Base-by-base conservation (phyloP, 2,329 filamentous ascomycete species). In the Harringtonia aguacate region DNA sequence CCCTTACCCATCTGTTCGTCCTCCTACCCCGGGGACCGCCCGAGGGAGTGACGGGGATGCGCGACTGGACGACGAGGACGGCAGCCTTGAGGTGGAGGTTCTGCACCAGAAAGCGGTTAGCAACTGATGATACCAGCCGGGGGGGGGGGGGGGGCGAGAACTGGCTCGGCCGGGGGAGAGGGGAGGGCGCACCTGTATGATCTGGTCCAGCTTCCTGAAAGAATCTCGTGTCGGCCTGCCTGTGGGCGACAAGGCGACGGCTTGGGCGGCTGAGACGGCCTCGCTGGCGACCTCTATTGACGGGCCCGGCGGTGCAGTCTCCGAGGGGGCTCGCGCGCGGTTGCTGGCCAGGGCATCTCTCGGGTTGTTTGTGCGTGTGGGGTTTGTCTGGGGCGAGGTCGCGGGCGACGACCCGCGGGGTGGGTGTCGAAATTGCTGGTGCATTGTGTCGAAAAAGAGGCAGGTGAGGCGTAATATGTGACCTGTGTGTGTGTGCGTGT, bases 21-120 rank as follows among this genome's bases (percentile, higher is more conserved):
- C 81, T 84, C 50, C 77, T 60, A 20, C 55, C 57, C 27, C 53
- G 63, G 34, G 76, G 71, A 49, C 72, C 73, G 54, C 71, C 73
- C 24, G 62, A 72, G 59, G 59, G 75, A 63, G 57, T 81, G 9
- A 94, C 72, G 44, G 79, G 77, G 50, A 89, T 80, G 53, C 90
- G 77, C 10, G 89, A 84, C 52, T 89, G 84, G 30, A 94, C 68
- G 44, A 97, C 81, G 40, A 92, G 76, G 41, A 92, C 75, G 33
- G 88, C 86, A 30, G 86, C 82, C 68, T 95, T 97, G 53, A 79
- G 81, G 61, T 89, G 86, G 63, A 94, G 92, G 60, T 95, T 95
- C 88, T 95, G 56, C 13, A 41, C 12, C n/a, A 21, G 24, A 24
- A 6, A 14, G 28, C 9, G 30, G 34, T 38, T 39, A n/a, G n/a